Percentiles rank a stretch among this genome's conserved stretches.
Evolutionary conservation across 768 basidiomycete genomes (phyloP).

Genomic region (Suillus discolor): DNA sequence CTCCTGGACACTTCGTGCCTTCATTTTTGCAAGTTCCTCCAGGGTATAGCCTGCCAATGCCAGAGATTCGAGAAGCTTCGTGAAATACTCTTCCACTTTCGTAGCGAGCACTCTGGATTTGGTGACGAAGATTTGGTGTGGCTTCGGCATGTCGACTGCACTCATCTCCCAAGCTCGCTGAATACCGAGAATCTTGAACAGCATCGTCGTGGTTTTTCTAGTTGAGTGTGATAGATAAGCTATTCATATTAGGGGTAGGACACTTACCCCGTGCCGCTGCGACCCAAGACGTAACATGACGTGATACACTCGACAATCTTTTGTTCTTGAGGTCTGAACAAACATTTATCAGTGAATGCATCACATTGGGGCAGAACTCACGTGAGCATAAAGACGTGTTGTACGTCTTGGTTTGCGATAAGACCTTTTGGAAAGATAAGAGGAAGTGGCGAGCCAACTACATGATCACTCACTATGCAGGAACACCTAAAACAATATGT

Average conservation of each 20-base stretch:
- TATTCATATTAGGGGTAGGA: neutral
- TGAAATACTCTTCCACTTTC: conserved; percentile 71
- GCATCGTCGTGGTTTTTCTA: conserved; percentile 77
- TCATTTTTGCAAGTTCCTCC: conserved; percentile 39
- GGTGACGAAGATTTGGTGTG: conserved; percentile 73
- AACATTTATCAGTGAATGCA: neutral
- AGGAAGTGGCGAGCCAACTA: neutral
- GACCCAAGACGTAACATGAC: conserved; percentile 68
- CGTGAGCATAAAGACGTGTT: conserved; percentile 30
- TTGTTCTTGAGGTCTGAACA: conserved; percentile 45
- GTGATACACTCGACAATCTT: conserved; percentile 59
- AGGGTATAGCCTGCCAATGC: conserved; percentile 36
- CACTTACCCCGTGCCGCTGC: conserved; percentile 73
- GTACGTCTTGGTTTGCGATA: conserved; percentile 23
- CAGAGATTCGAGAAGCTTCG: conserved; percentile 50
- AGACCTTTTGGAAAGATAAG: conserved; percentile 19
- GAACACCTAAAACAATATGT: conserved; percentile 19
- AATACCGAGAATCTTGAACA: conserved; percentile 74
- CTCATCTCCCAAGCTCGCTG: conserved; percentile 54
- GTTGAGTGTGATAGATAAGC: neutral
- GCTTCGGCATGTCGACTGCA: conserved; percentile 40
- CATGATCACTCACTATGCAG: conserved; percentile 20
- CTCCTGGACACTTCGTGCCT: conserved; percentile 21
- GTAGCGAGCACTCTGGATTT: conserved; percentile 64
- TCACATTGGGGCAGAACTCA: conserved; percentile 7